phyloP scores from a whole-genome alignment of 352 stramenopile species.

The Globisporangium sylvaticum region DNA sequence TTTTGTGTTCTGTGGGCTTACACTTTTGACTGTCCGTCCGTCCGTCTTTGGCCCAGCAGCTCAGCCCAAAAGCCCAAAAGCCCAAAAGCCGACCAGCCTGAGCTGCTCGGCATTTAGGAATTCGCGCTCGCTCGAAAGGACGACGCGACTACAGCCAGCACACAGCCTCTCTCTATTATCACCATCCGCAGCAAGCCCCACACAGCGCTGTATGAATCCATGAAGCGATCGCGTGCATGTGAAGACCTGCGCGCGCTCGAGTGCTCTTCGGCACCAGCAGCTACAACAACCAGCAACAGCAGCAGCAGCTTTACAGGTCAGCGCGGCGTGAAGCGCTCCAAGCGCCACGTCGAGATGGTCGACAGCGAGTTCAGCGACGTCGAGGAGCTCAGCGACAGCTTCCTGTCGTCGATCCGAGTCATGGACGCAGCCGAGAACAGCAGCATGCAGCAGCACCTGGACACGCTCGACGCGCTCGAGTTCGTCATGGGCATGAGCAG shows the following conservation, averaged over 20 bases:
- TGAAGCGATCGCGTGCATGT: constrained; percentile 72
- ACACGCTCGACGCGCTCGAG: neutral
- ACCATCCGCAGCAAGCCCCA: neutral
- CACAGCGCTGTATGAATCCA: constrained; percentile 16
- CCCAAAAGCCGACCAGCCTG: neutral
- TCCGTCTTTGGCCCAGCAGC: neutral
- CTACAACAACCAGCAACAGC: neutral
- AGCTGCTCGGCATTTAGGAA: constrained; percentile 8
- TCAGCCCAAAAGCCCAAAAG: too few relatives aligned
- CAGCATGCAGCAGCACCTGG: neutral
- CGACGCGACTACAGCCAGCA: constrained; percentile 5
- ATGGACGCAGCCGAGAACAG: neutral
- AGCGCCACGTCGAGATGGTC: constrained; percentile 10
- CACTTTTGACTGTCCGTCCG: neutral
- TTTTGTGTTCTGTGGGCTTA: too few relatives aligned
- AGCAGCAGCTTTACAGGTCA: constrained; percentile 4
- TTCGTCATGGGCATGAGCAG: constrained; percentile 11
- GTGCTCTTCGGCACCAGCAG: constrained; percentile 16
- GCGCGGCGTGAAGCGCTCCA: constrained; percentile 14
- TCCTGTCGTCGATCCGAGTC: constrained; percentile 4
- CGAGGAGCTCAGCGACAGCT: constrained; percentile 11
- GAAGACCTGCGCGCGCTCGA: constrained; percentile 62
- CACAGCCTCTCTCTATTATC: neutral
- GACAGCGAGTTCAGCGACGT: constrained; percentile 9
- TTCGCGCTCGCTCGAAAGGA: constrained; percentile 9